Conservation (phyloP, 345 rosid species). For the Gossypium longicalyx region DNA sequence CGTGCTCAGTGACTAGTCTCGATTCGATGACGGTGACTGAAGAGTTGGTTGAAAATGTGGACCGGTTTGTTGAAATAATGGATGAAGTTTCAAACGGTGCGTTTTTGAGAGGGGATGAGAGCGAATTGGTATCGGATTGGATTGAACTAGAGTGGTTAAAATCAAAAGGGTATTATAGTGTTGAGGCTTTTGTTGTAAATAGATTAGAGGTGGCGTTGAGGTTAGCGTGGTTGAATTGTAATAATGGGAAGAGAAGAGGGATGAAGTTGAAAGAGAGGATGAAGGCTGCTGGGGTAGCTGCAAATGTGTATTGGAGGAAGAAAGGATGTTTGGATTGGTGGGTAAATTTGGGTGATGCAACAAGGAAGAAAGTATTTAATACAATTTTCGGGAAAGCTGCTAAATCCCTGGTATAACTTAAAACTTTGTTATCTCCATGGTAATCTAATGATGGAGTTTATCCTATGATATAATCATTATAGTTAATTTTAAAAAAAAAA, state of each 20-base stretch:
- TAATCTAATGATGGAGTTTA: not conserved
- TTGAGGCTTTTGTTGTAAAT: slow-evolving; percentile 78
- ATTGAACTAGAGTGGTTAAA: slow-evolving; percentile 84
- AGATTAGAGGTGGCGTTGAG: slow-evolving; percentile 84
- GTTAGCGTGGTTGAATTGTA: slow-evolving; percentile 75
- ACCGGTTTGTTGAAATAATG: slow-evolving; percentile 62
- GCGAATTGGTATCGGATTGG: slow-evolving; percentile 72
- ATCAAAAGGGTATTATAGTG: slow-evolving; percentile 72
- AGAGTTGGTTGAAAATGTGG: slow-evolving; percentile 53
- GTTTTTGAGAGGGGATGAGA: slow-evolving; percentile 75
- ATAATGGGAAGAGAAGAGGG: slow-evolving; percentile 64
- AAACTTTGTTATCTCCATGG: slow-evolving; percentile 6
- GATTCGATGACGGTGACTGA: slow-evolving; percentile 60
- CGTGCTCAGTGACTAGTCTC: slow-evolving; percentile 44
- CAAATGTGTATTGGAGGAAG: slow-evolving; percentile 87
- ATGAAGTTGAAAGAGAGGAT: slow-evolving; percentile 76
- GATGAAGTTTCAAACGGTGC: slow-evolving; percentile 60
- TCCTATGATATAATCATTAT: not conserved
- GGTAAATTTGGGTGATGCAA: slow-evolving; percentile 50
- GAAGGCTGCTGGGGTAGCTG: slow-evolving; percentile 48
- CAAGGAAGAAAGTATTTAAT: slow-evolving; percentile 46
- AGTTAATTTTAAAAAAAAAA: not conserved
- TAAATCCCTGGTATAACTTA: slow-evolving; percentile 58
- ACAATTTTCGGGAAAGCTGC: slow-evolving; percentile 58
- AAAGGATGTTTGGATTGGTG: slow-evolving; percentile 89